Evolutionary conservation across 2,329 filamentous ascomycete genomes (phyloP).

Genomic region (Pseudogymnoascus sp.): DNA sequence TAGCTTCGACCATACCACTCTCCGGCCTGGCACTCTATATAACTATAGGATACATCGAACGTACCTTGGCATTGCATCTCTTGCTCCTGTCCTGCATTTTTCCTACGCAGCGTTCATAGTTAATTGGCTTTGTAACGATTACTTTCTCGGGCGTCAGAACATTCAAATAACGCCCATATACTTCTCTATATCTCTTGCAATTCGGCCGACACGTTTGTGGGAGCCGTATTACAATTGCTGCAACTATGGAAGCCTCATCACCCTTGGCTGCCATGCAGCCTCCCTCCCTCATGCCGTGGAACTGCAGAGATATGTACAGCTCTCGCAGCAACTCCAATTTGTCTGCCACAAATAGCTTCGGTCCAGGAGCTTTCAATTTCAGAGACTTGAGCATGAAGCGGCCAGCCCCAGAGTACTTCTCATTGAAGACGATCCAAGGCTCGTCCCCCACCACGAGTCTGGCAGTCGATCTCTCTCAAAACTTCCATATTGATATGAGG

Average conservation of each 20-base stretch:
- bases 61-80: conserved; percentile 5
- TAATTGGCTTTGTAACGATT: conserved; percentile 4
- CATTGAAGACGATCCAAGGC: conserved; percentile 64
- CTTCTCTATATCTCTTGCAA: background rate
- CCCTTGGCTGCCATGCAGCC: conserved; percentile 90
- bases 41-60: conserved; percentile 3
- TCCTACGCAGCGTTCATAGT: background rate
- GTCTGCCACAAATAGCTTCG: conserved; percentile 48
- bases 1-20: background rate
- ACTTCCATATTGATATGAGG: conserved; percentile 95
- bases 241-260: conserved; percentile 81
- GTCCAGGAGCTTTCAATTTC: conserved; percentile 65
- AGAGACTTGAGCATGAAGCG: conserved; percentile 65
- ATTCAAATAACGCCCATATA: conserved; percentile 2
- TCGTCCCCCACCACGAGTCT: conserved; percentile 88
- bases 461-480: conserved; percentile 90
- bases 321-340: conserved; percentile 40
- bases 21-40: background rate
- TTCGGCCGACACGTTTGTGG: background rate
- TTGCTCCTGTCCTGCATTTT: conserved; percentile 4
- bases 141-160: background rate
- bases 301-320: conserved; percentile 44
- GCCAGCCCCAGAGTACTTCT: conserved; percentile 72
- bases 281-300: conserved; percentile 57
- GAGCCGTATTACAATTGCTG: conserved; percentile 8